These are phyloP conservation scores for Rubroshorea leprosula DNA, from an alignment of 345 rosid genomes.

Conservation along the genomic window DNA sequence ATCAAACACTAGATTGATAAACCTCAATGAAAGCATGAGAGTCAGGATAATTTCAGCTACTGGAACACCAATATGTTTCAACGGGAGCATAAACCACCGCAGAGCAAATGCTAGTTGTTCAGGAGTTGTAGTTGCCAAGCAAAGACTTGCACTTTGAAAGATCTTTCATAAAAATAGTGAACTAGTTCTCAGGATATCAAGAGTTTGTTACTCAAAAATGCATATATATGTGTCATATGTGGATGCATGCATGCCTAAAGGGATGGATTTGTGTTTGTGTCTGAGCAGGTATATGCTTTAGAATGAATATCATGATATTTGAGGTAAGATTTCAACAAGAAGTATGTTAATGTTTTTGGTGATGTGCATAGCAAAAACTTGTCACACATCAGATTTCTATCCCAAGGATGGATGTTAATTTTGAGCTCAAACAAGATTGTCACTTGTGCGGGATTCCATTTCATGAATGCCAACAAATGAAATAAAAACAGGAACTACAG, in stretches of 20 bases:
- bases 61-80: conserved; percentile 68
- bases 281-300: no score
- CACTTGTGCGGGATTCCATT: not conserved
- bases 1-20: conserved; percentile 81
- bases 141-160: conserved; percentile 86
- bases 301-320: no score
- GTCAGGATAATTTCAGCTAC: conserved; percentile 86
- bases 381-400: no score
- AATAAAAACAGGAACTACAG: not conserved
- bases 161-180: conserved; percentile 43
- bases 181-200: conserved; percentile 21
- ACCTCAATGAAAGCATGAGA: conserved; percentile 80
- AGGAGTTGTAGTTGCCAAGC: conserved; percentile 89
- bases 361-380: no score
- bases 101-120: conserved; percentile 87
- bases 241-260: no score
- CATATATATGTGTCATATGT: not conserved
- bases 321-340: no score
- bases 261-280: no score
- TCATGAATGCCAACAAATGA: not conserved
- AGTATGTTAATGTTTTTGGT: no score
- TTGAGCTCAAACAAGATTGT: not conserved
- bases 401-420: not conserved
- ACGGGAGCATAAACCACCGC: conserved; percentile 80
- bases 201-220: conserved; percentile 2